Base-by-base conservation (phyloP, 495 filamentous ascomycete species). In the Lophiostoma macrostomum region DNA sequence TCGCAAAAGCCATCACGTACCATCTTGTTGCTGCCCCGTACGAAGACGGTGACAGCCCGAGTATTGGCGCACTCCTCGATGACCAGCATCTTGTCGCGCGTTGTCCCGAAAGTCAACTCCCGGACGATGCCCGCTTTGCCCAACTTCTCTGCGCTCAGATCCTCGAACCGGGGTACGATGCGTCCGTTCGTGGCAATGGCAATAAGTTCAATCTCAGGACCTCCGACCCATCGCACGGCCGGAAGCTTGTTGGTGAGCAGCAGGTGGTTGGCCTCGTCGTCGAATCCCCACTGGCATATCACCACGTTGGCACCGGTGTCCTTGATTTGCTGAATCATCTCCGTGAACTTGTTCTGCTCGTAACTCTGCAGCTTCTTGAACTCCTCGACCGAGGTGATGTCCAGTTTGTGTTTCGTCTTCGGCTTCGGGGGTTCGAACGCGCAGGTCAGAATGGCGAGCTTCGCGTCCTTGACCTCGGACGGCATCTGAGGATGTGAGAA, bases 401-500 rank as follows among this genome's bases (percentile, higher is more conserved):
- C 94, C 25, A 99, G 80, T 80, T 95, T 96, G 74, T 99, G 93
- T 80, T 99, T 99, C 22, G 93, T 99, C 83, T 99, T 99, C 39
- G 93, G 93, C 79, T 99, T 99, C 13, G 93, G 93, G n/a, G 93
- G 93, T 74, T 99, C 93, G 70, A 99, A 97, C 1, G 93, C 90
- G 68, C 93, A 99, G 35, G 93, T 99, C 37, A 99, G 76, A 63
- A 99, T 97, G 32, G 93, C 93, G 64, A 99, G 79, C 74, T 96
- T 97, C 61, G 94, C 93, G 72, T 99, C 88, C 47, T 73, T 76
- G 45, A 99, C 91, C 70, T 95, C 86, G 42, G 83, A 84, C 23
- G 93, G 93, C 93, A 99, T 99, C 70, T 99, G 93, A 13, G 93
- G 94, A 71, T 99, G 93, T 27, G 93, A 99, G 75, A 99, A 97